phyloP scores from a whole-genome alignment of 73 alveolate genomes.

The Paramecium caudatum region DNA sequence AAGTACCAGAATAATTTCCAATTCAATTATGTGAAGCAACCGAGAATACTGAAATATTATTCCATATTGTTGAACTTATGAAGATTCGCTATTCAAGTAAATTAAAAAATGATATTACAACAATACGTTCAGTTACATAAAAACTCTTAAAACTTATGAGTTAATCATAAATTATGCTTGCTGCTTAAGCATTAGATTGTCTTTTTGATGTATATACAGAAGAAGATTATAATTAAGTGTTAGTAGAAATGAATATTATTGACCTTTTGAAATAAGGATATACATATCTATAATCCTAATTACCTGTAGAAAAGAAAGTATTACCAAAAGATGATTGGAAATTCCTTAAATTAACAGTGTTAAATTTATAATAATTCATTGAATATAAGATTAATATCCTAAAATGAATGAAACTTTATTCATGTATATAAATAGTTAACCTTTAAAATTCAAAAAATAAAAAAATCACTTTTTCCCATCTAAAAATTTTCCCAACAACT shows the following conservation, averaged over 20 bases:
- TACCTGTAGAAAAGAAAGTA: background rate
- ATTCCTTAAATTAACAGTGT: slow-evolving; percentile 15
- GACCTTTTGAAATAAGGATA: slow-evolving; percentile 20
- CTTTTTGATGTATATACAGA: slow-evolving; percentile 65
- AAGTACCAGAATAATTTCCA: slow-evolving; percentile 22
- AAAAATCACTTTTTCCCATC: slow-evolving; percentile 8
- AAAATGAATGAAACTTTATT: slow-evolving; percentile 25
- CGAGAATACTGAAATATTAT: background rate
- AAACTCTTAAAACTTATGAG: slow-evolving; percentile 14
- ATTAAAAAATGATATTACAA: background rate
- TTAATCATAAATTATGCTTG: slow-evolving; percentile 8
- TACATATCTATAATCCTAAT: background rate
- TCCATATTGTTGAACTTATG: slow-evolving; percentile 36
- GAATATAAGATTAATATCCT: slow-evolving; percentile 4
- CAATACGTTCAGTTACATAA: slow-evolving; percentile 23
- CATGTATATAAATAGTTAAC: background rate
- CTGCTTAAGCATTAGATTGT: slow-evolving; percentile 64
- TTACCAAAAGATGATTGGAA: slow-evolving; percentile 49
- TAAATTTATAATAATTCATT: slow-evolving; percentile 10
- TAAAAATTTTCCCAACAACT: slow-evolving; percentile 32
- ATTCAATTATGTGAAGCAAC: background rate
- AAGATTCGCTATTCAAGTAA: slow-evolving; percentile 42
- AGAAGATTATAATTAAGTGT: slow-evolving; percentile 8
- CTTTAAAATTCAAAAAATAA: background rate
- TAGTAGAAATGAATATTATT: slow-evolving; percentile 27